phyloP scores from a whole-genome alignment of 2,329 filamentous ascomycete species.

The Fusarium robinianum region DNA sequence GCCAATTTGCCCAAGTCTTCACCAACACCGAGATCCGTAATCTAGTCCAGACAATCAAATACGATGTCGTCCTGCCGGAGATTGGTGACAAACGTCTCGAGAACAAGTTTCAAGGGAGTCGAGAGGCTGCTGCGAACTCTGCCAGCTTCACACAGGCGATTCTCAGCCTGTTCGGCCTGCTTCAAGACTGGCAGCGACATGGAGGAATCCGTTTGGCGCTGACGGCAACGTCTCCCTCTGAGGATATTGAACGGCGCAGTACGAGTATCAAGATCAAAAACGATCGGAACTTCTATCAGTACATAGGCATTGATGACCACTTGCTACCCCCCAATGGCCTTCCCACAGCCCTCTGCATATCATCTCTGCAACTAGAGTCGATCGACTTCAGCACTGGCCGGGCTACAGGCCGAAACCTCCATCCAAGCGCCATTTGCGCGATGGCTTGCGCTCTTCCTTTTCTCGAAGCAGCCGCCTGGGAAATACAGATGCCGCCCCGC shows the following conservation, averaged over 20 bases:
- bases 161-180: not conserved
- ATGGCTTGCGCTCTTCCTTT: too few species aligned
- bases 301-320: not conserved
- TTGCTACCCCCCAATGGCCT: not conserved
- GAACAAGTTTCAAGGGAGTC: not conserved
- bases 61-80: not conserved
- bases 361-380: not conserved
- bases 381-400: not conserved
- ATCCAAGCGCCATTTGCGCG: not conserved
- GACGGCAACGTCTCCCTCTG: not conserved
- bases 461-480: too few species aligned
- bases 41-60: not conserved
- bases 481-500: too few species aligned
- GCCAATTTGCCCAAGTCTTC: not conserved
- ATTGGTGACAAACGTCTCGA: conserved; percentile 1
- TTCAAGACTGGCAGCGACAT: not conserved
- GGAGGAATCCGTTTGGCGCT: not conserved
- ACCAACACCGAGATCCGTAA: not conserved
- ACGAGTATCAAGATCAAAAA: not conserved
- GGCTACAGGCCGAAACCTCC: not conserved
- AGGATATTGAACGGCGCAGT: not conserved
- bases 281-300: not conserved
- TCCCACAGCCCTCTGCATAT: not conserved
- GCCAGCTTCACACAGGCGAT: not conserved
- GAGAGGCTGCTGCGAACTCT: not conserved